A percentile compares a stretch with the other conserved stretches of the same genome.
Evolutionary conservation across 768 basidiomycete species (phyloP).

Genomic region (Amanita thiersii): DNA sequence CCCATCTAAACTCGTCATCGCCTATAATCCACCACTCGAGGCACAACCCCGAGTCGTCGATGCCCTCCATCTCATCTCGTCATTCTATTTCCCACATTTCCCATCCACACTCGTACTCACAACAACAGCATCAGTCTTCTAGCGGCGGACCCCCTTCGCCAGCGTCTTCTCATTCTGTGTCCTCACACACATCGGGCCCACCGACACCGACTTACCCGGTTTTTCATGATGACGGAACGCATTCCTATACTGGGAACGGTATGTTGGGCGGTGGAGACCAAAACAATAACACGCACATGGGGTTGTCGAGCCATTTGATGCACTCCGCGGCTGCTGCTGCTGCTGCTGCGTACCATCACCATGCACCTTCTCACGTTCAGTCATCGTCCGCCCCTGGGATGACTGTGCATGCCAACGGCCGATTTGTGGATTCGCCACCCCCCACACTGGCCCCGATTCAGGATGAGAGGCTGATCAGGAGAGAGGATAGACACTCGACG

Average conservation of each 20-base stretch:
- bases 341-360: slow-evolving; percentile 5
- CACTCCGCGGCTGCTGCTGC: slow-evolving; percentile 9
- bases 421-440: slow-evolving; percentile 42
- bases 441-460: slow-evolving; percentile 53
- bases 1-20: slow-evolving; percentile 17
- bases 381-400: background rate
- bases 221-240: slow-evolving; percentile 39
- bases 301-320: slow-evolving; percentile 10
- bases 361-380: background rate
- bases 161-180: slow-evolving; percentile 41
- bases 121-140: slow-evolving; percentile 22
- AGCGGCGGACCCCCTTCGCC: slow-evolving; percentile 39
- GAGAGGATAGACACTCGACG: slow-evolving; percentile 20
- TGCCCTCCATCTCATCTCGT: slow-evolving; percentile 34
- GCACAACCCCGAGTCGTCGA: slow-evolving; percentile 16
- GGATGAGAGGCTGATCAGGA: slow-evolving; percentile 24
- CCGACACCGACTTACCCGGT: slow-evolving; percentile 36
- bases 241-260: slow-evolving; percentile 24
- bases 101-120: slow-evolving; percentile 40
- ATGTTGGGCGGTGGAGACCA: slow-evolving; percentile 20
- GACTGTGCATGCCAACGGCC: slow-evolving; percentile 12
- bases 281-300: slow-evolving; percentile 11
- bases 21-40: slow-evolving; percentile 12
- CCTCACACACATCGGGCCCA: slow-evolving; percentile 34
- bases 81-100: slow-evolving; percentile 56